Conservation (phyloP, 805 yeast species). For the Candida ipomoeae region DNA sequence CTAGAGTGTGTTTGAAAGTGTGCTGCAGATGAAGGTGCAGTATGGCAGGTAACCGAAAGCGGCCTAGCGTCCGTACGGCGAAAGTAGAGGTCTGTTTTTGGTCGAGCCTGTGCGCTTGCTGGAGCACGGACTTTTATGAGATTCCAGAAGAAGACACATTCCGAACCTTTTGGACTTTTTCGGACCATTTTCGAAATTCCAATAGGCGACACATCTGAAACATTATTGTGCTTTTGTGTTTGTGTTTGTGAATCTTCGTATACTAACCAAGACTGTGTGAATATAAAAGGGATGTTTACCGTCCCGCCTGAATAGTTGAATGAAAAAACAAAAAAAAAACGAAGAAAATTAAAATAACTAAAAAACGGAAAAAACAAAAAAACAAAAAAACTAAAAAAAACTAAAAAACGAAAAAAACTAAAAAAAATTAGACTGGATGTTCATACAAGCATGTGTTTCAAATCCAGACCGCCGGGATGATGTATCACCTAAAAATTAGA, state of each 20-base stretch:
- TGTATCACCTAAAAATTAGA: too few species aligned
- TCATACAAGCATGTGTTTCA: not conserved
- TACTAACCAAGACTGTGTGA: too few species aligned
- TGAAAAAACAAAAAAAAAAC: not conserved
- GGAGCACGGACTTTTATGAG: not conserved
- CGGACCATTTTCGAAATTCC: too few species aligned
- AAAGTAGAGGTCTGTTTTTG: not conserved
- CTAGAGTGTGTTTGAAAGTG: not conserved
- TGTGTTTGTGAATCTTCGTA: too few species aligned
- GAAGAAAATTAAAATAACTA: too few species aligned
- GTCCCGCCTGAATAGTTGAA: not conserved
- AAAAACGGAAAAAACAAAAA: too few species aligned
- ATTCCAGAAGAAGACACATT: not conserved
- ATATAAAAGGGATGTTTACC: not conserved
- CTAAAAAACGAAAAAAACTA: too few species aligned
- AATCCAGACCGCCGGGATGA: not conserved
- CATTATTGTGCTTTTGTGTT: too few species aligned
- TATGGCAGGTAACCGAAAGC: not conserved
- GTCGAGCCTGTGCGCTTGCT: not conserved
- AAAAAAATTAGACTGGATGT: not conserved
- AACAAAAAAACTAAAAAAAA: too few species aligned
- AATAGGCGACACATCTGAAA: too few species aligned
- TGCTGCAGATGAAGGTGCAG: not conserved
- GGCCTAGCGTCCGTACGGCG: not conserved
- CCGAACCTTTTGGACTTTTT: too few species aligned